Evolutionary conservation across 2,329 filamentous ascomycete species (phyloP).

Genomic region (Arthrobotrys megalospora): DNA sequence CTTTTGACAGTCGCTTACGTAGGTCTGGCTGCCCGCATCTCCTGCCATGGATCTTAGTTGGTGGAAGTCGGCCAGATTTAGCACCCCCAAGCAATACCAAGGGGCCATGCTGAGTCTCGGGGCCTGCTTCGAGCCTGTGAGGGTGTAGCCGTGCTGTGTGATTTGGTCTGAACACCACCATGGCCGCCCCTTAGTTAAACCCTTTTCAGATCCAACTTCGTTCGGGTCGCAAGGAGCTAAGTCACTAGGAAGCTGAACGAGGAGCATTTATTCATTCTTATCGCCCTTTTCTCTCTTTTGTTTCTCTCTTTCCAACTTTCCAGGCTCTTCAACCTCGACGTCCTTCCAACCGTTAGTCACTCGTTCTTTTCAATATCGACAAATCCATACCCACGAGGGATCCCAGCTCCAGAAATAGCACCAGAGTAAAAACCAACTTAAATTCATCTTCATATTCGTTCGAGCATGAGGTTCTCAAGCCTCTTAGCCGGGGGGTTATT

Average conservation of each 20-base stretch:
- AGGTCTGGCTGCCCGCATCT: constrained; percentile 19
- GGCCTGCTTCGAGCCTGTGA: constrained; percentile 2
- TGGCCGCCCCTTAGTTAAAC: constrained; percentile 19
- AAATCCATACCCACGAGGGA: not conserved
- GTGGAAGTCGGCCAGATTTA: constrained; percentile 22
- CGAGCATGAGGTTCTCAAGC: constrained; percentile 42
- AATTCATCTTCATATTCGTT: not conserved
- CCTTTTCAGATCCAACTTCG: constrained; percentile 17
- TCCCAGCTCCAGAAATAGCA: not conserved
- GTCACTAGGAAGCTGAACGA: constrained; percentile 9
- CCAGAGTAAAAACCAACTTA: not conserved
- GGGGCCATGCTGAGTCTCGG: constrained; percentile 28
- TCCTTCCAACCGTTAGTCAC: constrained; percentile 30
- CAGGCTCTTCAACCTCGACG: constrained; percentile 13
- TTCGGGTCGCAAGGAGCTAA: constrained; percentile 3
- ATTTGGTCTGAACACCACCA: constrained; percentile 18
- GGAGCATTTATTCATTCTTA: constrained; percentile 16
- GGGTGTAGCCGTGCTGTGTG: constrained; percentile 7
- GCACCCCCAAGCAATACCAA: constrained; percentile 42
- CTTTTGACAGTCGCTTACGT: constrained; percentile 32
- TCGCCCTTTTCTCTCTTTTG: not conserved
- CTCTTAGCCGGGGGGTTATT: constrained; percentile 25
- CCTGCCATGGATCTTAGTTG: constrained; percentile 30
- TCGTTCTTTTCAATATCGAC: constrained; percentile 20
- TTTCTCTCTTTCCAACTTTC: constrained; percentile 20